These are phyloP conservation scores for Desmodesmus armatus DNA, from an alignment of 139 green algal species.

Conservation along the genomic window DNA sequence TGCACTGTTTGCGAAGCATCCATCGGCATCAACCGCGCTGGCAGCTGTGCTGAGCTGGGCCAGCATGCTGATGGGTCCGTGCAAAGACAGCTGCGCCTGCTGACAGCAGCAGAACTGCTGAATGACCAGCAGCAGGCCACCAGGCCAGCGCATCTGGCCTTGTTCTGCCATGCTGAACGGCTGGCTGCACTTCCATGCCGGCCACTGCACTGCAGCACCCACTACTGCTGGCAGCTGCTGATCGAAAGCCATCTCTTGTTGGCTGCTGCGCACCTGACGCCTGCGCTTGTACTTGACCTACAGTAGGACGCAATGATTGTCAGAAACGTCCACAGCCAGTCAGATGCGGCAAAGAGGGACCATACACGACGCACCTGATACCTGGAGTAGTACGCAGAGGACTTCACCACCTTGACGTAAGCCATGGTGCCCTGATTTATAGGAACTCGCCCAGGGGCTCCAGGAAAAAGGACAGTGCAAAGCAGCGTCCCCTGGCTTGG, in stretches of 20 bases:
- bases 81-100: not conserved
- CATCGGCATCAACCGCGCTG: no score
- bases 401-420: slow-evolving; percentile 88
- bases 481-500: no score
- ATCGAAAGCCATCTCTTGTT: not conserved
- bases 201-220: not conserved
- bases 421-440: slow-evolving; percentile 61
- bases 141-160: no score
- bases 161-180: no score
- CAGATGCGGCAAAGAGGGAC: slow-evolving; percentile 3
- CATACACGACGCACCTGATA: slow-evolving; percentile 88
- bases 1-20: no score
- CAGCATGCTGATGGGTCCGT: not conserved
- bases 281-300: slow-evolving; percentile 93
- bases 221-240: not conserved
- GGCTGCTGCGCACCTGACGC: slow-evolving; percentile 40
- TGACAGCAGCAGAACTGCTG: not conserved
- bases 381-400: slow-evolving; percentile 88
- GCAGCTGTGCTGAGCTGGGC: no score
- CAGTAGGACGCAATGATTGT: not conserved
- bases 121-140: not conserved
- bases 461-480: slow-evolving; percentile 37
- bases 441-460: slow-evolving; percentile 15
- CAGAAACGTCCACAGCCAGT: not conserved
- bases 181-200: not conserved